phyloP scores from a whole-genome alignment of 805 yeast genomes.

The Wickerhamomyces queroliae region DNA sequence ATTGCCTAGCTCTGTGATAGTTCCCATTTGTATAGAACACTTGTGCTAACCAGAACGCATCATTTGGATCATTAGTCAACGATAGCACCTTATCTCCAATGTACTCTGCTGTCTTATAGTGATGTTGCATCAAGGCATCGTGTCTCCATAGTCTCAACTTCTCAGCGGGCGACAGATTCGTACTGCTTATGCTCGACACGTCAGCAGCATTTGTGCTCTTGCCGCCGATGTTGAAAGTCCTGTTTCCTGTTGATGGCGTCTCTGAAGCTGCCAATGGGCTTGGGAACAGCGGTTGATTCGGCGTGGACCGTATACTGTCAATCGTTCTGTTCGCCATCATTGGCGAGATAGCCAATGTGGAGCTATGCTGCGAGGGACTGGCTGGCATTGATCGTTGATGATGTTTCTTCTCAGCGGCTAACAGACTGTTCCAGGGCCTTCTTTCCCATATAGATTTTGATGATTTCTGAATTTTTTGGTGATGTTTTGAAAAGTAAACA shows the following conservation, averaged over 20 bases:
- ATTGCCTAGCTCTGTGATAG: constrained; percentile 70
- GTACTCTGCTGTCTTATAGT: constrained; percentile 82
- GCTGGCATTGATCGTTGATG: not conserved
- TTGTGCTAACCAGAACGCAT: constrained; percentile 96
- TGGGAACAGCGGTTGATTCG: constrained; percentile 34
- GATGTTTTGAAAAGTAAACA: not conserved
- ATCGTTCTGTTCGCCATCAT: constrained; percentile 31
- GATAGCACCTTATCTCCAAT: constrained; percentile 87
- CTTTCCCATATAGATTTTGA: not conserved
- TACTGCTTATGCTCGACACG: not conserved
- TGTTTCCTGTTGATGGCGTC: not conserved
- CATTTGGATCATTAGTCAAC: constrained; percentile 81
- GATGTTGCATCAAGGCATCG: constrained; percentile 89
- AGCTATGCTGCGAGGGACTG: constrained; percentile 56
- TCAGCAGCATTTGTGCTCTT: not conserved
- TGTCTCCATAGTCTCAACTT: constrained; percentile 87
- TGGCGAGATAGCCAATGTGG: constrained; percentile 72
- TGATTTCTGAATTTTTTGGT: too few relatives aligned
- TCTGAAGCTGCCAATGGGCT: constrained; percentile 29
- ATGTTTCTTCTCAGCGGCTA: not conserved
- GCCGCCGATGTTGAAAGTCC: not conserved
- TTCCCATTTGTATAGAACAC: constrained; percentile 74
- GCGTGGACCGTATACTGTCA: constrained; percentile 41
- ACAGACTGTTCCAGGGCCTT: too few relatives aligned
- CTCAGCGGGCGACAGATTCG: constrained; percentile 62